Base-by-base conservation (phyloP, 768 basidiomycete species). In the Cystofilobasidium bisporidii region DNA sequence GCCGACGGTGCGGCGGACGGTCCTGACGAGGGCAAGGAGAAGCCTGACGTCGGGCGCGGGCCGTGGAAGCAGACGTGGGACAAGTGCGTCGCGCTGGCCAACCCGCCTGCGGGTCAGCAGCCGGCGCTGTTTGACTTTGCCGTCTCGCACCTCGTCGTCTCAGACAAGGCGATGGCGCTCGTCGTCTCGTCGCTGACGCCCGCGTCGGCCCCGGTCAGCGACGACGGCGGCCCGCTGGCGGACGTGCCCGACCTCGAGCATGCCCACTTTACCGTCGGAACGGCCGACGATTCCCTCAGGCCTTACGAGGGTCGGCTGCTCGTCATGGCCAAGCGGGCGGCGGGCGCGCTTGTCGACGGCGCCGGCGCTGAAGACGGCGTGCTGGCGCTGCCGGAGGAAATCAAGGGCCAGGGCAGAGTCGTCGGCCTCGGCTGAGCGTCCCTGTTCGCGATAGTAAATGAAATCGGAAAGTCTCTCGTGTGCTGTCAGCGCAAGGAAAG, bases 221-320 rank as follows among this genome's bases (percentile, higher is more conserved):
- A 15, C 28, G 28, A 8, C 30, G 17, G 28, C 53, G 53, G 26
- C 12, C 53, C 28, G 36, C 36, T 56, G 53, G 14, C 30, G 2
- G 53, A 56, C 53, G 53, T 56, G 53, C 53, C 53, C 53, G 53
- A 56, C 53, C 17, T 56, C 28, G 53, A 30, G 53, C 53, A 56
- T 30, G 53, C 53, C 28, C 53, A 56, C 30, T 56, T 56, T 32
- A 56, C 53, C 5, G 30, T 56, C 28, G 53, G 53, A 10, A 56
- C 53, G 14, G 28, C 53, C 18, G 14, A 32, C 53, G 53, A 56
- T 15, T 2, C 28, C 2, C 17, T 56, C 28, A 6, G 28, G 53
- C 53, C 53, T 26, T 56, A 22, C 30, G 53, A 56, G 53, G 53
- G 53, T 30, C 53, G 53, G 20, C 30, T 56, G 53, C 53, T 56